Evolutionary conservation across 140 eudicot genomes (phyloP).

Genomic region (Stevia rebaudiana): DNA sequence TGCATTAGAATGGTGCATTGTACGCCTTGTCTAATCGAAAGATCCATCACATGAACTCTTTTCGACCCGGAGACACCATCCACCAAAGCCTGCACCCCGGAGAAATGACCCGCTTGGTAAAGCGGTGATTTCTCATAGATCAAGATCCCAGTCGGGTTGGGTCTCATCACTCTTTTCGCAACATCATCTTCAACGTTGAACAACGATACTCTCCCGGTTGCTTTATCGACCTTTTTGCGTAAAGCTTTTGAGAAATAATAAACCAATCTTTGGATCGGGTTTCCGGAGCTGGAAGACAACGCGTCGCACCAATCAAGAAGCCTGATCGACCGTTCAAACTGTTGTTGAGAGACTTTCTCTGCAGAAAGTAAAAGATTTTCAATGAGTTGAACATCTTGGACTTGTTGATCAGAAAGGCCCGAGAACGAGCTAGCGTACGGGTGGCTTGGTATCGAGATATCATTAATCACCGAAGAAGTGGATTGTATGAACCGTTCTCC

Average conservation of each 20-base stretch:
- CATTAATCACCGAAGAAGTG: constrained; percentile 23
- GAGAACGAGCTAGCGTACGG: constrained; percentile 29
- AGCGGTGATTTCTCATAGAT: constrained; percentile 32
- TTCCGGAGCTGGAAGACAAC: constrained; percentile 22
- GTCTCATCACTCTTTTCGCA: constrained; percentile 5
- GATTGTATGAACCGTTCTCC: constrained; percentile 42
- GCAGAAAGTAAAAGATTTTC: constrained; percentile 34
- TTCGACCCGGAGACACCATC: constrained; percentile 24
- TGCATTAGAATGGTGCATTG: constrained; percentile 37
- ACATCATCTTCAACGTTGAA: neutral
- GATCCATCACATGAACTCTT: constrained; percentile 37
- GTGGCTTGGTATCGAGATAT: constrained; percentile 17
- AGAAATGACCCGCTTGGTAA: constrained; percentile 31
- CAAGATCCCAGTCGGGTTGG: constrained; percentile 2
- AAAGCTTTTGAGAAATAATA: constrained; percentile 33
- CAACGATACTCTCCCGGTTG: constrained; percentile 17
- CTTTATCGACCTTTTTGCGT: constrained; percentile 22
- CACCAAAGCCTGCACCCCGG: constrained; percentile 32
- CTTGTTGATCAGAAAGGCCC: constrained; percentile 24
- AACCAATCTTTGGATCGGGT: constrained; percentile 35
- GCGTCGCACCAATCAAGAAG: constrained; percentile 30
- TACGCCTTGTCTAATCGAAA: constrained; percentile 24
- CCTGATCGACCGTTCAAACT: constrained; percentile 33
- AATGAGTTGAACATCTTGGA: constrained; percentile 32
- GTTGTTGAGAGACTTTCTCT: constrained; percentile 31